Evolutionary conservation across 2,329 filamentous ascomycete genomes (phyloP).

Genomic region (Stagonosporopsis cucurbitacearum): DNA sequence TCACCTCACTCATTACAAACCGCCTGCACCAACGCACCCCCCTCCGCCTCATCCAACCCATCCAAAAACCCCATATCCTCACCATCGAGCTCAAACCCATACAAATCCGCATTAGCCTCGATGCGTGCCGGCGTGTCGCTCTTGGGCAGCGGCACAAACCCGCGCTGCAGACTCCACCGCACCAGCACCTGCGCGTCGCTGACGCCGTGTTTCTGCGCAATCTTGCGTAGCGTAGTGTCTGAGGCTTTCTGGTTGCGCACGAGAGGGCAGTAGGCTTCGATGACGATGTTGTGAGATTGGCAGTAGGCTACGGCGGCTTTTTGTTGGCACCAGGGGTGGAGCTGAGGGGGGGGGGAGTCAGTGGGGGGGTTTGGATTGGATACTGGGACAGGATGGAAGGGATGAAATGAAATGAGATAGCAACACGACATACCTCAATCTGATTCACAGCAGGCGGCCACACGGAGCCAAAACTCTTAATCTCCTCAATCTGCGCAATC

Average conservation of each 20-base stretch:
- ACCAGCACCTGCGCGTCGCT: conserved; percentile 78
- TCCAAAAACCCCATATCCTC: conserved; percentile 46
- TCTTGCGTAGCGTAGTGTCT: conserved; percentile 67
- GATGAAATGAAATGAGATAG: no score
- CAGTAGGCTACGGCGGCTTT: conserved; percentile 64
- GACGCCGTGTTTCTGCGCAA: conserved; percentile 76
- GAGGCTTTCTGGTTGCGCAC: conserved; percentile 75
- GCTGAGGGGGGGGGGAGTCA: conserved; percentile 56
- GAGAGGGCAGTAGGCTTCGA: conserved; percentile 70
- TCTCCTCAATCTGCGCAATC: conserved; percentile 70
- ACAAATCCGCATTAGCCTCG: conserved; percentile 46
- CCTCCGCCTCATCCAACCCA: conserved; percentile 41
- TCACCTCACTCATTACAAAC: conserved; percentile 12
- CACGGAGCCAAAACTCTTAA: conserved; percentile 68
- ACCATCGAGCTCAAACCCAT: conserved; percentile 44
- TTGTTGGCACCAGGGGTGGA: conserved; percentile 76
- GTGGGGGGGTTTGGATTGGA: no score
- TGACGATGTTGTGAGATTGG: conserved; percentile 63
- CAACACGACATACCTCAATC: conserved; percentile 69
- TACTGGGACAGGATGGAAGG: no score
- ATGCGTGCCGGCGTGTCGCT: conserved; percentile 48
- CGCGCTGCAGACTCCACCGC: conserved; percentile 83
- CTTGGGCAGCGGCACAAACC: conserved; percentile 49
- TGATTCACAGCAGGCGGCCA: conserved; percentile 78
- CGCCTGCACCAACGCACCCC: conserved; percentile 46